Evolutionary conservation across 164 flowering plant species (phyloP).

Genomic region (Berberis vulgaris): DNA sequence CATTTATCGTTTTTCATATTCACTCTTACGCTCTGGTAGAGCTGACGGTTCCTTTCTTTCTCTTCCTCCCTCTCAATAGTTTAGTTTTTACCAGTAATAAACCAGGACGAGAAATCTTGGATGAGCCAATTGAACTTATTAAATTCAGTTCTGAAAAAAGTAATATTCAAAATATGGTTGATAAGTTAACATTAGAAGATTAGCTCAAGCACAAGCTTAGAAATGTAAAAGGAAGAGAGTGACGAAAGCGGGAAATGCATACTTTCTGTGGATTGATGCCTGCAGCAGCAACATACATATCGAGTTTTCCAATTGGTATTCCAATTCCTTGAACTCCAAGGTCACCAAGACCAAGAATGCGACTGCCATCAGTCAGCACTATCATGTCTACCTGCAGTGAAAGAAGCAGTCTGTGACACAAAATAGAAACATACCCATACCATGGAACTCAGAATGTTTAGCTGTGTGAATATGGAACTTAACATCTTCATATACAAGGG

Average conservation of each 20-base stretch:
- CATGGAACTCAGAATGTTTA: background rate
- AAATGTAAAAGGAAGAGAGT: background rate
- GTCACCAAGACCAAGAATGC: conserved; percentile 96
- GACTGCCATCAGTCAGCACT: conserved; percentile 98
- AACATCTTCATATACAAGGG: background rate
- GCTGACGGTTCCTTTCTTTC: too few relatives aligned
- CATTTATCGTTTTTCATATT: too few relatives aligned
- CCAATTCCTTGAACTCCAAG: conserved; percentile 99
- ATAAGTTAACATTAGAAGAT: too few relatives aligned
- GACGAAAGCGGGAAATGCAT: conserved; percentile 15
- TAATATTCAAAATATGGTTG: too few relatives aligned
- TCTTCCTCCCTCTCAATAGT: too few relatives aligned
- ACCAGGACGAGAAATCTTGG: too few relatives aligned
- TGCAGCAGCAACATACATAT: conserved; percentile 99
- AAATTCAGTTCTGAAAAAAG: too few relatives aligned
- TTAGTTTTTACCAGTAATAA: too few relatives aligned
- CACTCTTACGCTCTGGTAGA: too few relatives aligned
- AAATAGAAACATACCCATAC: background rate
- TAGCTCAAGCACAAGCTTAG: background rate
- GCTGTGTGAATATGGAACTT: background rate
- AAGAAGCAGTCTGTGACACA: background rate
- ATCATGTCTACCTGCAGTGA: conserved; percentile 88
- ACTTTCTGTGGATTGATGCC: conserved; percentile 94
- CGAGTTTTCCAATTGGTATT: conserved; percentile 96
- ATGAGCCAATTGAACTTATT: too few relatives aligned